Percentiles rank a stretch among this genome's conserved stretches.
Evolutionary conservation across 495 filamentous ascomycete genomes (phyloP).

Genomic region (Penicillium atrosanguineum): DNA sequence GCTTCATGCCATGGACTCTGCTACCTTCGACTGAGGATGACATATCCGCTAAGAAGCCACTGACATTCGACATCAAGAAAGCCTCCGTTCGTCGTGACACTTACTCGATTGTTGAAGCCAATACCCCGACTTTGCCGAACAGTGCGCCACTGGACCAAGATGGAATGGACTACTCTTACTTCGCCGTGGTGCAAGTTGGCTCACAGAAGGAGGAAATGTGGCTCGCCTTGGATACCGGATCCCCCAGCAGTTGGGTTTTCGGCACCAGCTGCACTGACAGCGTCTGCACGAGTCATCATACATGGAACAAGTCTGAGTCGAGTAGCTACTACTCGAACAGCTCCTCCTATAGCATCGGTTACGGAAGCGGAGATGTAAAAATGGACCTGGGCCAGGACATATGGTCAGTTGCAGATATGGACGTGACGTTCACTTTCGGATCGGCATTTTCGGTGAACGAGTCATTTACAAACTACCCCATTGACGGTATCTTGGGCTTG

Average conservation of each 20-base stretch:
- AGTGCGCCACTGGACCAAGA: constrained; percentile 70
- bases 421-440: constrained; percentile 62
- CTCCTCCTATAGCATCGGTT: constrained; percentile 56
- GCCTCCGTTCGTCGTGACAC: constrained; percentile 41
- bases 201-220: constrained; percentile 60
- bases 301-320: constrained; percentile 61
- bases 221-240: constrained; percentile 78
- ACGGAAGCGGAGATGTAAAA: constrained; percentile 68
- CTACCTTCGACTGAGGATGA: constrained; percentile 17
- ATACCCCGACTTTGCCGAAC: constrained; percentile 50
- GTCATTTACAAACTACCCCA: constrained; percentile 71
- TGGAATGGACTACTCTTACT: constrained; percentile 76
- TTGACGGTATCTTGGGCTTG: constrained; percentile 87
- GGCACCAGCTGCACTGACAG: constrained; percentile 56
- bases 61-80: constrained; percentile 34
- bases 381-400: constrained; percentile 63
- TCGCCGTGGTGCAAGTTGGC: constrained; percentile 65
- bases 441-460: constrained; percentile 61
- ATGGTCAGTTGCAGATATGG: constrained; percentile 61
- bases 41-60: constrained; percentile 6
- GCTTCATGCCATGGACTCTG: constrained; percentile 36
- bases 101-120: constrained; percentile 57
- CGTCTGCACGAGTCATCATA: constrained; percentile 64
- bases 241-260: constrained; percentile 78
- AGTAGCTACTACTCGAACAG: constrained; percentile 46